These are phyloP conservation scores for Gaertneriomyces semiglobifer DNA, from an alignment of 192 early-diverging fungal species.

Conservation along the genomic window DNA sequence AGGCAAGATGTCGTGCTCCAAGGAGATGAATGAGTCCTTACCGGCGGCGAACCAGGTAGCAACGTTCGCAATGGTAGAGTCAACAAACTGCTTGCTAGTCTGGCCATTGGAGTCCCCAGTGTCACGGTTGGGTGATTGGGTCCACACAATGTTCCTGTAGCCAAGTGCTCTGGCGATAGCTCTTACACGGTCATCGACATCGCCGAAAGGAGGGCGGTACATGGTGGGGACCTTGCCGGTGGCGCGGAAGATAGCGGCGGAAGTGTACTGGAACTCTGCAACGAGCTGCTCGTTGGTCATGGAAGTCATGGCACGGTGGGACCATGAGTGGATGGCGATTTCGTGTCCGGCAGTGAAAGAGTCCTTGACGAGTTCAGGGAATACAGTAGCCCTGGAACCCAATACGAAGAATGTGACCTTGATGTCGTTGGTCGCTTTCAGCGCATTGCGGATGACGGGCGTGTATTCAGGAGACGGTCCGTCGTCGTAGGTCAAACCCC, in stretches of 20 bases:
- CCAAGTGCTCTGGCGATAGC: conserved; percentile 52
- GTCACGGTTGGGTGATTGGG: not conserved
- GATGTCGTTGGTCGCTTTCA: not conserved
- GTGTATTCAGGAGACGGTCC: not conserved
- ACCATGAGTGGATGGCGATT: conserved; percentile 52
- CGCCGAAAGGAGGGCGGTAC: conserved; percentile 67
- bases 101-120: too few relatives aligned
- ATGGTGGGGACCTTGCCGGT: conserved; percentile 47
- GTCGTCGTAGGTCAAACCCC: conserved; percentile 28
- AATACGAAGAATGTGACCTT: conserved; percentile 39
- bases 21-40: too few relatives aligned
- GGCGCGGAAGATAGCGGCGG: conserved; percentile 25
- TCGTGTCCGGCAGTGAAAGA: conserved; percentile 37
- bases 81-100: too few relatives aligned
- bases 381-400: conserved; percentile 21
- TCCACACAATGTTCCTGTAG: conserved; percentile 19
- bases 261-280: conserved; percentile 50
- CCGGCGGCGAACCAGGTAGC: too few relatives aligned
- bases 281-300: conserved; percentile 54
- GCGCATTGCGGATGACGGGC: not conserved
- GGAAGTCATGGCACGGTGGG: conserved; percentile 51
- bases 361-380: conserved; percentile 26
- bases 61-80: too few relatives aligned
- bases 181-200: conserved; percentile 56
- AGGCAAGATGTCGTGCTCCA: too few relatives aligned